These are phyloP conservation scores for Phytomonas sp. DNA, from an alignment of 208 protist genomes.

Conservation along the genomic window DNA sequence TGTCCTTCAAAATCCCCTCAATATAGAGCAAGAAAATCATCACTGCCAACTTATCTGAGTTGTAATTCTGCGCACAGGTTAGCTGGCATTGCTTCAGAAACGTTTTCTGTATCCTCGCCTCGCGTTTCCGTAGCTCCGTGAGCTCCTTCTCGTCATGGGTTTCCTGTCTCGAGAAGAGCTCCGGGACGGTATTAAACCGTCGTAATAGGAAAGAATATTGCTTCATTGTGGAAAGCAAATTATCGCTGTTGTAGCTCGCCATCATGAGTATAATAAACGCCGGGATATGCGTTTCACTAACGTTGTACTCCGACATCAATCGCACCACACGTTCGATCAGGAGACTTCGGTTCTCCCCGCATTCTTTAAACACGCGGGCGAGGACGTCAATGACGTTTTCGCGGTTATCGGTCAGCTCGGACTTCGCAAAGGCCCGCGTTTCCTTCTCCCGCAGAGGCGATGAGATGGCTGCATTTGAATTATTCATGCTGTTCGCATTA, in stretches of 20 bases:
- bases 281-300: slow-evolving; percentile 47
- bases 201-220: slow-evolving; percentile 45
- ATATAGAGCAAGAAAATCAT: slow-evolving; percentile 72
- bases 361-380: slow-evolving; percentile 40
- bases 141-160: slow-evolving; percentile 50
- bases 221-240: slow-evolving; percentile 45
- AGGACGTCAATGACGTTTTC: slow-evolving; percentile 31
- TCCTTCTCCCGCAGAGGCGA: not conserved
- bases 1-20: slow-evolving; percentile 52
- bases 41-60: slow-evolving; percentile 46
- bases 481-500: not conserved
- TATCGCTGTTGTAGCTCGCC: slow-evolving; percentile 30
- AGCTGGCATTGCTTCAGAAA: slow-evolving; percentile 50
- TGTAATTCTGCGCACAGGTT: slow-evolving; percentile 28
- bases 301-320: slow-evolving; percentile 64
- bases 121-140: slow-evolving; percentile 49
- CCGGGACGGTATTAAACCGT: slow-evolving; percentile 47
- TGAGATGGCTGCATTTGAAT: not conserved
- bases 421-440: not conserved
- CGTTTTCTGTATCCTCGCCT: slow-evolving; percentile 48
- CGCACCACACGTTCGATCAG: slow-evolving; percentile 41
- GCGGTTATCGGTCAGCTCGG: slow-evolving; percentile 23
- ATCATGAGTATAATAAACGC: slow-evolving; percentile 28
- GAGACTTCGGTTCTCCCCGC: slow-evolving; percentile 16
- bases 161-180: slow-evolving; percentile 29